Base-by-base conservation (phyloP, 371 early-diverging fungal species). In the Capniomyces stellatus region DNA sequence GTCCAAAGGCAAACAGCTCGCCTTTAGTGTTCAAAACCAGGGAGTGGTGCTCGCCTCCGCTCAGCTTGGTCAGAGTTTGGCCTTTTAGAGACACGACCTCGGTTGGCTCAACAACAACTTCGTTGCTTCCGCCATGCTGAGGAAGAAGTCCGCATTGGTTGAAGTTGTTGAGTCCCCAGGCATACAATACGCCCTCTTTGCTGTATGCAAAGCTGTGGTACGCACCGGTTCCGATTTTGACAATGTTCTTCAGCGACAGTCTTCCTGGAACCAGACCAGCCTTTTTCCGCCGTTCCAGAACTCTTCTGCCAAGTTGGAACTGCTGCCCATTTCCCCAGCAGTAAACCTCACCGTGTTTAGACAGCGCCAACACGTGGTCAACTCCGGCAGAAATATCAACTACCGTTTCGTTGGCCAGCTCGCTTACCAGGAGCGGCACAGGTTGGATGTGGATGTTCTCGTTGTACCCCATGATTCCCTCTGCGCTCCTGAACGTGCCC, bases 251-350 rank as follows among this genome's bases (percentile, higher is more conserved):
- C 47, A 79, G 59, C 3, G 71, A 70, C 19, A 76, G 60, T 41
- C 55, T 60, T 57, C 75, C 77, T 2, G 81, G 82, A 4, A 60
- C 65, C 56, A 81, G 64, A 6, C 77, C 80, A 30, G 76, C 76
- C 51, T 67, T 63, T 47, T 74, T 75, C 50, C 75, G 77, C 35
- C 79, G 85, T 61, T 74, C 75, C 49, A 81, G 70, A 28, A 85
- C 72, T 57, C 81, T 75, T 47, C 85, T 82, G 44, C 95, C 96
- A n/a, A 94, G 74, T 69, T 95, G 95, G 59, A 75, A 81, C 62
- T 87, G 90, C 60, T 92, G 87, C n/a, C 89, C 89, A 62, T 83
- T 81, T 29, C 98, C 99, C 92, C 92, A 95, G 13, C 85, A 78
- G 64, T 75, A 92, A 13, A 98, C 78, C 54, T 66, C 66, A 42